phyloP scores from a whole-genome alignment of 768 basidiomycete genomes.

The Tricholoma bakamatsutake region DNA sequence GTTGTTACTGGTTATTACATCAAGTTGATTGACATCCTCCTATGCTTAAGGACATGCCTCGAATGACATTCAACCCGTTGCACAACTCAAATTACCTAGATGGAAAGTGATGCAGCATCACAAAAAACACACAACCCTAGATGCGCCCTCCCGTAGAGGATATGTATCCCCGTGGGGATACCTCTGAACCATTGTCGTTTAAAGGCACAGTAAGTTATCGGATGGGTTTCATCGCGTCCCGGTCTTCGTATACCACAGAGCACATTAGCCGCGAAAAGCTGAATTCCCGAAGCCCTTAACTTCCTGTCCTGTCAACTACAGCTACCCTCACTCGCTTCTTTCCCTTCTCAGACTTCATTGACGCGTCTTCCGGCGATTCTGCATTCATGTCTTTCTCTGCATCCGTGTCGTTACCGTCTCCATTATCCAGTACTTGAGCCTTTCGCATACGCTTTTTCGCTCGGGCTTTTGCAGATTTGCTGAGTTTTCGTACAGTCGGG shows the following conservation, averaged over 20 bases:
- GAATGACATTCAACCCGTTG: no score
- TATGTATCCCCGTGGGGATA: no score
- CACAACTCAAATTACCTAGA: no score
- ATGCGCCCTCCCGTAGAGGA: no score
- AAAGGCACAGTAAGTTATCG: no score
- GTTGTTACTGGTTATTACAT: no score
- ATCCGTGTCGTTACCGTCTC: background rate
- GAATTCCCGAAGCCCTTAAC: background rate
- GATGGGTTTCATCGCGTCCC: no score
- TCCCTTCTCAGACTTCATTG: background rate
- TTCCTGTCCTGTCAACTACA: background rate
- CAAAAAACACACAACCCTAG: no score
- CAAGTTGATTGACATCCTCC: no score
- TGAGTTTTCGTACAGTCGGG: constrained; percentile 45
- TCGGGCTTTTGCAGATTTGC: constrained; percentile 52
- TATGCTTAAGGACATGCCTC: no score
- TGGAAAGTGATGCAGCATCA: no score
- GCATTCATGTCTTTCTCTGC: background rate
- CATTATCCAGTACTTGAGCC: constrained; percentile 3
- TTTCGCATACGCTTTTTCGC: constrained; percentile 36
- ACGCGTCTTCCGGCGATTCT: background rate
- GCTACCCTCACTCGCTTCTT: background rate
- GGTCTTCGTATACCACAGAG: background rate
- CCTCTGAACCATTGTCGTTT: no score
- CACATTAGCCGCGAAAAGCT: background rate